These are phyloP conservation scores for Xanthoconium purpureum DNA, from an alignment of 768 basidiomycete species.

Conservation along the genomic window DNA sequence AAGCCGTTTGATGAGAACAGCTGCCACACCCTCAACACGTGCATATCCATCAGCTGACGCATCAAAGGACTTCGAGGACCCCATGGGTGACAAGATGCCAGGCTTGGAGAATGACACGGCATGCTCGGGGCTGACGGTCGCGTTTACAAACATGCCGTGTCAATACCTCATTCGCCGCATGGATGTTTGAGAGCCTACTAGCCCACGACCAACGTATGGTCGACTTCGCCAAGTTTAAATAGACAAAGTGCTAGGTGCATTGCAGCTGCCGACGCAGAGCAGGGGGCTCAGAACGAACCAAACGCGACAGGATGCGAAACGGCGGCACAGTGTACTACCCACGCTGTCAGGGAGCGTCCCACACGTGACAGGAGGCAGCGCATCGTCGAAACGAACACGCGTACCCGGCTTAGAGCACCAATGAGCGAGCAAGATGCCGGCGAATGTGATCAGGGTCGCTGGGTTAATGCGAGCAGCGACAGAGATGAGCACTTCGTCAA, in stretches of 20 bases:
- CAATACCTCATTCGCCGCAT: background rate
- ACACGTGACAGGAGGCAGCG: too few relatives aligned
- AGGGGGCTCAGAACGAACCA: too few relatives aligned
- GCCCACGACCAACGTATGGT: constrained; percentile 43
- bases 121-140: constrained; percentile 27
- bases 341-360: too few relatives aligned
- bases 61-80: constrained; percentile 33
- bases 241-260: constrained; percentile 48
- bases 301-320: too few relatives aligned
- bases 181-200: background rate
- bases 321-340: too few relatives aligned
- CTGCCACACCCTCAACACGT: constrained; percentile 29
- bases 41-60: constrained; percentile 34
- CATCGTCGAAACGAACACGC: too few relatives aligned
- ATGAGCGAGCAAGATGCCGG: too few relatives aligned
- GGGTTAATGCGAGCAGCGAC: too few relatives aligned
- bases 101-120: constrained; percentile 28
- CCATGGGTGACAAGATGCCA: constrained; percentile 35
- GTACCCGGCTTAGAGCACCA: too few relatives aligned
- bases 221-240: constrained; percentile 42
- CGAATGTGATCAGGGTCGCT: too few relatives aligned
- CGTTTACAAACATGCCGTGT: constrained; percentile 22
- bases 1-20: constrained; percentile 34
- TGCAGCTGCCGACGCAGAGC: constrained; percentile 47
- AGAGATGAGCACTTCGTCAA: too few relatives aligned